These are phyloP conservation scores for Lunularia cruciata DNA, from an alignment of 225 moss, liverwort and hornwort genomes.

Conservation along the genomic window DNA sequence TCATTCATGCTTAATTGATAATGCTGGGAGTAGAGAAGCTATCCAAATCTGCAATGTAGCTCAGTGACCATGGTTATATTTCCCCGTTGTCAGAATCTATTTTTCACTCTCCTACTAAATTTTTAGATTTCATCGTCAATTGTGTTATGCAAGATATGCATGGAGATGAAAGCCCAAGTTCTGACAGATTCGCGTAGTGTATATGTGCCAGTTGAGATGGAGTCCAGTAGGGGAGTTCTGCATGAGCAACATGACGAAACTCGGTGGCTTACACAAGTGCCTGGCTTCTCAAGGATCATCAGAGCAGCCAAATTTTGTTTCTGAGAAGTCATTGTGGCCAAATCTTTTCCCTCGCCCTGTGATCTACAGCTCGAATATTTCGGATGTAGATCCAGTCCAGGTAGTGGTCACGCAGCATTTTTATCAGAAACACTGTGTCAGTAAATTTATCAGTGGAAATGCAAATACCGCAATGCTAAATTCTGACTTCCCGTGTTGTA, in stretches of 20 bases:
- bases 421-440: background rate
- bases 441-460: background rate
- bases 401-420: constrained; percentile 23
- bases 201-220: constrained; percentile 34
- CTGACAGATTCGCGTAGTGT: constrained; percentile 30
- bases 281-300: constrained; percentile 28
- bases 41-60: background rate
- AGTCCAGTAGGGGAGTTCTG: background rate
- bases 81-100: background rate
- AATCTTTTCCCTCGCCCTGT: constrained; percentile 62
- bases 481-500: background rate
- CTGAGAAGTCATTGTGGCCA: constrained; percentile 69
- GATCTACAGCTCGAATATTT: constrained; percentile 80
- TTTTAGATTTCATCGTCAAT: background rate
- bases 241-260: background rate
- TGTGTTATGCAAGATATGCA: background rate
- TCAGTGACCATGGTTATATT: background rate
- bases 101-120: background rate
- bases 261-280: constrained; percentile 6
- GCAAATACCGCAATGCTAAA: background rate
- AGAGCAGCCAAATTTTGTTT: constrained; percentile 17
- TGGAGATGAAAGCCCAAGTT: background rate
- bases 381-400: constrained; percentile 87
- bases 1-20: too few relatives aligned
- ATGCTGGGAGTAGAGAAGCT: background rate